Evolutionary conservation across 805 yeast species (phyloP), one percentile per base, ranked within the genome.

Genomic region (Pichia californica): DNA sequence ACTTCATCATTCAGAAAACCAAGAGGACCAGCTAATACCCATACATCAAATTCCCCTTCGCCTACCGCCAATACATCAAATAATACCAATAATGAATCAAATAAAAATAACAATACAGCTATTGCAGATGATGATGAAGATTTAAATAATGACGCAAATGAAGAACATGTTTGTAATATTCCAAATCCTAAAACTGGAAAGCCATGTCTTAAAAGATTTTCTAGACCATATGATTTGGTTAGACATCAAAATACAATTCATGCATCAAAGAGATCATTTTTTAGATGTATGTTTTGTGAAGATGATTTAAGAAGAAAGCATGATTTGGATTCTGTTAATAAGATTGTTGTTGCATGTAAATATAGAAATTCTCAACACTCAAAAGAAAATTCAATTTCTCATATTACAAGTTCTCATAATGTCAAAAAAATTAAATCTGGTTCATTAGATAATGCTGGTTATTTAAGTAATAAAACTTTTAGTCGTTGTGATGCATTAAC

Each of bases 171-270:
- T 48, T 83, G 89, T 59, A 68, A 66, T 43, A 67, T 81, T 61
- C 62, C 72, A 9, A 79, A 79, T 53, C 83, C 86, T 5, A 58
- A 74, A 23, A 77, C 85, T 0, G 80, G 83, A 15, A 58, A 68
- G 48, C 76, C 77, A 20, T 87, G 96, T 63, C 66, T 73, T 52
- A 85, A 85, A 64, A 79, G 80, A 56, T 91, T 91, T 58, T 88
- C 97, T 15, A 77, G 99, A 57, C 95, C 96, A 16, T 91, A 91
- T 60, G 99, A 91, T 67, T 71, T 91, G 57, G 83, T 89, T 21
- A 77, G 99, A 55, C 99, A 91, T 63, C 96, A 91, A 63, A 95
- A 91, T 57, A 93, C 98, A 0, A 89, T 91, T 43, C 99, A 91
- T 62, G 93, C 97, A 1, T 73, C 84, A 38, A 83, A 82, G 60